These are phyloP conservation scores for Albizia julibrissin DNA, from an alignment of 306 rosid genomes.

Conservation along the genomic window DNA sequence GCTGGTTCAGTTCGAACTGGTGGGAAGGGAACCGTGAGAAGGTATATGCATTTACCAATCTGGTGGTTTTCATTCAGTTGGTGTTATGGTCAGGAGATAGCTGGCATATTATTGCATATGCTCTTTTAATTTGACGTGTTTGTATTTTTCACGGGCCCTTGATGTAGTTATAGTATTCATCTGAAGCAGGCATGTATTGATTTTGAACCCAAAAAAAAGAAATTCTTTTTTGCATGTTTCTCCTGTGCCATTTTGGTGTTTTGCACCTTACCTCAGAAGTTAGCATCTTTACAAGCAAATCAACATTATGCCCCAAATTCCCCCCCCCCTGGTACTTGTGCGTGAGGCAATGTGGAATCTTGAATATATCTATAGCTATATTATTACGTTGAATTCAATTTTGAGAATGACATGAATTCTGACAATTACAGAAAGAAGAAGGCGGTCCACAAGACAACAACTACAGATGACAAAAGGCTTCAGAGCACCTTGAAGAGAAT, in stretches of 20 bases:
- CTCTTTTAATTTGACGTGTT: not conserved
- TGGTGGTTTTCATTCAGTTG: not conserved
- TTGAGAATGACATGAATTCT: not conserved
- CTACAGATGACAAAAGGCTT: constrained; percentile 95
- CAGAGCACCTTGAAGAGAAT: constrained; percentile 98
- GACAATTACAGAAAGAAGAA: constrained; percentile 81
- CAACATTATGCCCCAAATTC: not conserved
- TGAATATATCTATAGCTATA: not conserved
- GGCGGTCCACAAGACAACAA: constrained; percentile 97
- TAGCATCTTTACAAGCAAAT: not conserved
- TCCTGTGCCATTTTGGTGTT: not conserved
- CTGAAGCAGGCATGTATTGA: not conserved
- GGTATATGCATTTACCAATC: constrained; percentile 42
- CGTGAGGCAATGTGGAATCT: not conserved
- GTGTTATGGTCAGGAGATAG: not conserved
- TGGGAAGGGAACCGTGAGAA: constrained; percentile 93
- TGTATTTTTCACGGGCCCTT: no score
- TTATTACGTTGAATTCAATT: not conserved
- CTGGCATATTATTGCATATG: not conserved
- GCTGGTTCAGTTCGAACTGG: constrained; percentile 98
- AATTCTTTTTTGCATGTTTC: not conserved
- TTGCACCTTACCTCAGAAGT: not conserved
- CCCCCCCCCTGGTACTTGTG: not conserved
- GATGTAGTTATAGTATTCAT: not conserved
- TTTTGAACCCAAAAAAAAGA: no score